A percentile compares a stretch with the other conserved stretches of the same genome.
Evolutionary conservation across 2,329 filamentous ascomycete species (phyloP).

Genomic region (Knufia fluminis): DNA sequence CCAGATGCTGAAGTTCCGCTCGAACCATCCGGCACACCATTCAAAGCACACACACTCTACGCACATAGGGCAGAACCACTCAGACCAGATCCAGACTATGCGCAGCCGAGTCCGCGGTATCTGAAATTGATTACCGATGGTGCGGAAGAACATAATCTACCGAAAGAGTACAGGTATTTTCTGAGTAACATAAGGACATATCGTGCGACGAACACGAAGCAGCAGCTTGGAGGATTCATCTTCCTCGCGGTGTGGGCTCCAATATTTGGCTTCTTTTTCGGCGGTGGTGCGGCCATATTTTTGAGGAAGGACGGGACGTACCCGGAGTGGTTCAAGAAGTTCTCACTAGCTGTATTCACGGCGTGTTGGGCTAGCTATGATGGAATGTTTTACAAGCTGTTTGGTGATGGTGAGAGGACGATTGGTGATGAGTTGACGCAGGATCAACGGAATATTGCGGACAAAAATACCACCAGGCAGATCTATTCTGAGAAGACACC

Average conservation of each 20-base stretch:
- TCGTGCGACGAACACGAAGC: constrained; percentile 55
- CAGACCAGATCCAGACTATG: constrained; percentile 60
- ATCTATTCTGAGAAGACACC: constrained; percentile 15
- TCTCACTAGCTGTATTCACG: constrained; percentile 46
- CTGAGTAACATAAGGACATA: constrained; percentile 62
- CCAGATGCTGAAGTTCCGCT: constrained; percentile 49
- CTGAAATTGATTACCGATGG: constrained; percentile 70
- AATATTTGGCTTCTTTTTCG: constrained; percentile 46
- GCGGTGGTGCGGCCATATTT: constrained; percentile 36
- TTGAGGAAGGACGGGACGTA: constrained; percentile 57
- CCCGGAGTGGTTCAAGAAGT: constrained; percentile 56
- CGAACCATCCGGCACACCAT: constrained; percentile 44
- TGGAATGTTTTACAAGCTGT: constrained; percentile 52
- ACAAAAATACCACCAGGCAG: no score
- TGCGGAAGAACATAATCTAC: constrained; percentile 70
- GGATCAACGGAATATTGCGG: no score
- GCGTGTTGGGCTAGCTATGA: constrained; percentile 59
- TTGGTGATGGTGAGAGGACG: constrained; percentile 78
- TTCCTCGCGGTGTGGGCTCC: constrained; percentile 55
- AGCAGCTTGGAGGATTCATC: constrained; percentile 55
- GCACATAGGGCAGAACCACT: constrained; percentile 43
- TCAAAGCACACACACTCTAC: constrained; percentile 79
- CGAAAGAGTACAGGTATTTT: constrained; percentile 66
- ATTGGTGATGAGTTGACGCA: constrained; percentile 21
- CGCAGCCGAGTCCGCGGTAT: constrained; percentile 77